These are phyloP conservation scores for Aspergillus egyptiacus DNA, from an alignment of 495 filamentous ascomycete species.

Conservation along the genomic window DNA sequence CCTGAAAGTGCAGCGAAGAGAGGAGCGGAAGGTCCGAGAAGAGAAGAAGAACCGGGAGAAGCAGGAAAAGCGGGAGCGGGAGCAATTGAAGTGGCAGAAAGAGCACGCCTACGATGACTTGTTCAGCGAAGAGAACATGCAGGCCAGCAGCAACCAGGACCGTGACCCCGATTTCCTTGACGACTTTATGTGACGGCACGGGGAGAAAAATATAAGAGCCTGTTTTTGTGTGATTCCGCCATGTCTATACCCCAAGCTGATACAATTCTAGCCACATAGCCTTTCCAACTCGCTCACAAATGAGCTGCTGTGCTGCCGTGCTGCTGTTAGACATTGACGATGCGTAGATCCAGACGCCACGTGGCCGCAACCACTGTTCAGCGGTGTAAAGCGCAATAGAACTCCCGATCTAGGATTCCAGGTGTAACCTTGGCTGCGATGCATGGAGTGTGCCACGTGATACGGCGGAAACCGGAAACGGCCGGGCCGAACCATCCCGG, in stretches of 20 bases:
- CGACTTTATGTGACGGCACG: slow-evolving; percentile 48
- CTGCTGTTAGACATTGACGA: no score
- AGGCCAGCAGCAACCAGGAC: slow-evolving; percentile 46
- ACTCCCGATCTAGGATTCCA: no score
- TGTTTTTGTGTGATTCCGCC: background rate
- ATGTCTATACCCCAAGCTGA: background rate
- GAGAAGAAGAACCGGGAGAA: slow-evolving; percentile 78
- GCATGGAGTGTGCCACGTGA: background rate
- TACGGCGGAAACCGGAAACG: background rate
- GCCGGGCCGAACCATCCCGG: background rate
- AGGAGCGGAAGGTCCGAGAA: slow-evolving; percentile 60
- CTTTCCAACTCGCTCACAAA: no score
- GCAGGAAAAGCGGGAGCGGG: slow-evolving; percentile 66
- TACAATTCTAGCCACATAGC: no score
- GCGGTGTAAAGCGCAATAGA: no score
- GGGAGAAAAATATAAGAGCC: background rate
- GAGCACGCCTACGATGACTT: slow-evolving; percentile 91
- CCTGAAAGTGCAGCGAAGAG: slow-evolving; percentile 58
- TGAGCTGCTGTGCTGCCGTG: no score
- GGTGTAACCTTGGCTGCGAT: no score
- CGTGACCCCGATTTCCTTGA: slow-evolving; percentile 45
- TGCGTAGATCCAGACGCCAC: no score
- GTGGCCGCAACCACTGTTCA: no score
- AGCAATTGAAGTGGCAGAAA: slow-evolving; percentile 86
- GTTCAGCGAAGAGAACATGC: slow-evolving; percentile 40